These are phyloP conservation scores for Termitomyces sp. DNA, from an alignment of 1,284 basidiomycete genomes.

Conservation along the genomic window DNA sequence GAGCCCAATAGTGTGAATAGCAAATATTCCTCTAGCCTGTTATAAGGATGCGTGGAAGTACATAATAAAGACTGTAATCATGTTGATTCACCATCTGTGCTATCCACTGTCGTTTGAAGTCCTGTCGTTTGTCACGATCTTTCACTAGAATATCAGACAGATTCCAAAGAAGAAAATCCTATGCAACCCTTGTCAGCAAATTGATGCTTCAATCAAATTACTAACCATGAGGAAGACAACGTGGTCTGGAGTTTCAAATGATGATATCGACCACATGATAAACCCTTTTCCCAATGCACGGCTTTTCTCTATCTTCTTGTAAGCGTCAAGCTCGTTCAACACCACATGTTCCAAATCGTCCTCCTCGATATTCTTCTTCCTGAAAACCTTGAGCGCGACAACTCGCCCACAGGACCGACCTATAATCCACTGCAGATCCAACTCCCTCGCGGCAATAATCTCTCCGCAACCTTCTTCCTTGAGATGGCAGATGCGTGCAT, in stretches of 20 bases:
- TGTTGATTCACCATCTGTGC: constrained; percentile 1
- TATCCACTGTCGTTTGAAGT: constrained; percentile 1
- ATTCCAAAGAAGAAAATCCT: background rate
- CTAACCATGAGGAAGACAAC: background rate
- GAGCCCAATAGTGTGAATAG: background rate
- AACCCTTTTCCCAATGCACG: background rate
- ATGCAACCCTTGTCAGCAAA: background rate
- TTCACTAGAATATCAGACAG: background rate
- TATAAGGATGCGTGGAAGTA: background rate
- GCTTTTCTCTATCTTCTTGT: background rate
- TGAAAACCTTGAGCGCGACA: background rate
- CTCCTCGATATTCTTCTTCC: background rate
- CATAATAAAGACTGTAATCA: background rate
- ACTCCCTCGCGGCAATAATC: background rate
- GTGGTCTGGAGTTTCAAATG: background rate
- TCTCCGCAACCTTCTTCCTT: background rate
- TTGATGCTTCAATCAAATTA: background rate
- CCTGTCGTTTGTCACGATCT: background rate
- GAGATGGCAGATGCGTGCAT: background rate
- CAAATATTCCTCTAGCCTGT: background rate
- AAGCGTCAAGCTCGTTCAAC: background rate
- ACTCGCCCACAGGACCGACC: background rate
- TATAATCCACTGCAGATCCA: background rate
- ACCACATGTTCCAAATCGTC: background rate
- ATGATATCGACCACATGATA: background rate